Evolutionary conservation across 139 green algal genomes (phyloP).

Genomic region (Chlamydomonas sp.): DNA sequence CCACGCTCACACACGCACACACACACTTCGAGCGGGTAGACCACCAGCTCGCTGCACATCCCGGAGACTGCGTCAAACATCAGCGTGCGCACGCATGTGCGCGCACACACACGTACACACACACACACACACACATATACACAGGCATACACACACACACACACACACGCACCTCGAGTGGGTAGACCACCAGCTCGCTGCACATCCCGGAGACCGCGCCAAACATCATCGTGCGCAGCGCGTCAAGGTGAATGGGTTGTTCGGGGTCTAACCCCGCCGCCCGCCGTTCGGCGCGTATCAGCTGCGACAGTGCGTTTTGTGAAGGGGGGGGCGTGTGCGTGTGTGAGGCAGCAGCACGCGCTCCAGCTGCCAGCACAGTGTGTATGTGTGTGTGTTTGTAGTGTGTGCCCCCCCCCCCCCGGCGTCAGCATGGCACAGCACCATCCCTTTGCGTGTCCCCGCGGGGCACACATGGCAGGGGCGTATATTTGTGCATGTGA

Average conservation of each 20-base stretch:
- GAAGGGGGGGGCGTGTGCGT: too few species aligned
- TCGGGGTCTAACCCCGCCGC: background rate
- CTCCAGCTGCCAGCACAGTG: too few species aligned
- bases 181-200: conserved; percentile 60
- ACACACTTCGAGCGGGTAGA: conserved; percentile 57
- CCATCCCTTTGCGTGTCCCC: background rate
- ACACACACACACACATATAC: too few species aligned
- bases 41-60: conserved; percentile 41
- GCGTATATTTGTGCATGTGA: background rate
- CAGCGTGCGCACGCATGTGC: background rate
- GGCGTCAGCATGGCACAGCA: background rate
- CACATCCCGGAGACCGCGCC: conserved; percentile 25
- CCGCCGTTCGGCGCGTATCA: background rate
- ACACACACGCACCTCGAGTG: conserved; percentile 34
- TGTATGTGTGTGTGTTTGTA: too few species aligned
- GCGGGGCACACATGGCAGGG: background rate
- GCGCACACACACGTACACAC: too few species aligned
- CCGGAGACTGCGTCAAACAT: conserved; percentile 23
- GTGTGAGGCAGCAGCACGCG: too few species aligned
- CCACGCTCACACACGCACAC: too few species aligned
- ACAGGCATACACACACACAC: too few species aligned
- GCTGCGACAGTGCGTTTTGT: background rate
- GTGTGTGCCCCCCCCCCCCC: too few species aligned
- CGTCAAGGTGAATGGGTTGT: background rate
- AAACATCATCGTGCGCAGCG: background rate